Evolutionary conservation across 2,329 filamentous ascomycete genomes (phyloP), one percentile per base, ranked within the genome.

Genomic region (Fusarium lyarnte): DNA sequence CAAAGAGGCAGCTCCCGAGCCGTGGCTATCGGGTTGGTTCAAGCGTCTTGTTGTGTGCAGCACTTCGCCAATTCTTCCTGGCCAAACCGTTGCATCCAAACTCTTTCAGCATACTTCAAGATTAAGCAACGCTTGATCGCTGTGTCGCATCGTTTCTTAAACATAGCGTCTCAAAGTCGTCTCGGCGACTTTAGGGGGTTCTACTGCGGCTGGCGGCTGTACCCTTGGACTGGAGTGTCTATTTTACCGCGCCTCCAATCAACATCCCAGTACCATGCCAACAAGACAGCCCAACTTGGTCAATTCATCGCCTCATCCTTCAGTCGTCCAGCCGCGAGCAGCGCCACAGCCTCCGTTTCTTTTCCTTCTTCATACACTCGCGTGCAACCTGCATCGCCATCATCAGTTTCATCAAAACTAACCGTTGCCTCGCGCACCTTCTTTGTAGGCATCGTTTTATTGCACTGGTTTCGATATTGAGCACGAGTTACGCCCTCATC

Each of bases 221-320:
- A 68, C 53, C 36, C 53, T 62, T 59, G 63, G 72, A 46, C 61
- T 75, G 63, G 68, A 75, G 62, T 68, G 63, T 54, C 63, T 66
- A 69, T 72, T 69, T 76, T 77, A 71, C 74, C 72, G 74, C 75
- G 73, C 72, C 70, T 53, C 66, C 72, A 72, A 75, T 72, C 45
- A 67, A 66, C 51, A 76, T 61, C 72, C 75, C 60, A 70, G 73
- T 65, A 69, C 68, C 57, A 43, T 43, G 58, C 25, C 72, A 74
- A 62, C 66, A 68, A 35, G 62, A 62, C 62, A 64, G 52, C 62
- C 66, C 45, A 76, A 65, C 67, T 66, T 62, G 57, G 59, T 58
- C 67, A 73, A 72, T 59, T 58, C 54, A 65, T 77, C 74, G 73
- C 74, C 74, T 76, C 73, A 73, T 63, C 58, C 69, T 67, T 52